Evolutionary conservation across 2,329 filamentous ascomycete genomes (phyloP).

Genomic region (Exserohilum rostratum): DNA sequence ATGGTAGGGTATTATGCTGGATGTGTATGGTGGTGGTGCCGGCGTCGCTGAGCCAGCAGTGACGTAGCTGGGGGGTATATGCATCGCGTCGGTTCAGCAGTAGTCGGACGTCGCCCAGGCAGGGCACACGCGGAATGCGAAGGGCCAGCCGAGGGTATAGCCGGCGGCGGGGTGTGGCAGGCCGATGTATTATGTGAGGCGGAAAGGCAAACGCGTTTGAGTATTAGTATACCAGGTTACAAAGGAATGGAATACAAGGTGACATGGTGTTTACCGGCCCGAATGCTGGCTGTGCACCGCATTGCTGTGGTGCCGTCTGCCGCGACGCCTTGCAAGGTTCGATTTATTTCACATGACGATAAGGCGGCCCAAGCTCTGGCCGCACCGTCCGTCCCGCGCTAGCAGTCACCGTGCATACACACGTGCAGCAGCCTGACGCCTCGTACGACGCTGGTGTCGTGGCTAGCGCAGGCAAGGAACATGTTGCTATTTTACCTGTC

Average conservation of each 20-base stretch:
- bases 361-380: conserved; percentile 15
- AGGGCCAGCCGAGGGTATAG: conserved; percentile 4
- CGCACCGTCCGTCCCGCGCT: conserved; percentile 15
- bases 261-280: conserved; percentile 7
- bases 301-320: conserved; percentile 14
- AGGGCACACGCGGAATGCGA: neutral
- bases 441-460: no score
- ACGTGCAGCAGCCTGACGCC: neutral
- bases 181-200: neutral
- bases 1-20: conserved; percentile 20
- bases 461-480: neutral
- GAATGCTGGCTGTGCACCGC: conserved; percentile 14
- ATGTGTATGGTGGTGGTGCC: conserved; percentile 1
- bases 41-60: conserved; percentile 32
- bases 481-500: neutral
- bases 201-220: neutral
- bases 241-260: neutral
- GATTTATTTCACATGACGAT: conserved; percentile 28
- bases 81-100: conserved; percentile 25
- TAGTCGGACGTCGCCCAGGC: conserved; percentile 6
- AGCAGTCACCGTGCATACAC: conserved; percentile 24
- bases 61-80: conserved; percentile 28
- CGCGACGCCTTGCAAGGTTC: conserved; percentile 25
- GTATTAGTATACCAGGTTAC: conserved; percentile 1
- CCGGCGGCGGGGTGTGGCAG: neutral